Evolutionary conservation across 2,329 filamentous ascomycete species (phyloP).

Genomic region (Aureobasidium mangrovei): DNA sequence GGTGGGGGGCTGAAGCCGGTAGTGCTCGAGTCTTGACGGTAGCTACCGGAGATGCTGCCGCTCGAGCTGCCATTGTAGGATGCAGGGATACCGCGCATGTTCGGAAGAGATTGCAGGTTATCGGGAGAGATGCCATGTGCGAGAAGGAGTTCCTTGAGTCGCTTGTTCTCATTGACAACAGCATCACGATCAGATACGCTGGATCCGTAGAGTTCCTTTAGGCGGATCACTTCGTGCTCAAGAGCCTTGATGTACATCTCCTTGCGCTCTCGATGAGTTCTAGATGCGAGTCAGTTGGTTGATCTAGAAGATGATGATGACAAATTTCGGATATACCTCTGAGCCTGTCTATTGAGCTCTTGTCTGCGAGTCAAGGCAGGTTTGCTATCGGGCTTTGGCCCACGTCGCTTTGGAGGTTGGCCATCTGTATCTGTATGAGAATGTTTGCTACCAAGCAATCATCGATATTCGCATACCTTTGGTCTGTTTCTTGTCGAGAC

Average conservation of each 20-base stretch:
- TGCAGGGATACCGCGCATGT: constrained; percentile 13
- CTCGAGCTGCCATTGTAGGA: constrained; percentile 38
- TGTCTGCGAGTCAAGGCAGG: constrained; percentile 86
- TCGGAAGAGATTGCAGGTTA: constrained; percentile 16
- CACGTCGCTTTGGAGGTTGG: constrained; percentile 76
- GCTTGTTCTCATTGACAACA: constrained; percentile 68
- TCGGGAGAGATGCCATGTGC: constrained; percentile 52
- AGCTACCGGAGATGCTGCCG: constrained; percentile 56
- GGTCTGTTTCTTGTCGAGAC: constrained; percentile 63
- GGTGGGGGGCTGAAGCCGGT: constrained; percentile 40
- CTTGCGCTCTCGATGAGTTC: constrained; percentile 93
- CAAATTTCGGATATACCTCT: constrained; percentile 54
- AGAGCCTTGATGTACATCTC: constrained; percentile 92
- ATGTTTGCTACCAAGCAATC: background rate
- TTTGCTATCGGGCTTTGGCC: constrained; percentile 93
- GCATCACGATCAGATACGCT: constrained; percentile 67
- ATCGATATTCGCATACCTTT: constrained; percentile 46
- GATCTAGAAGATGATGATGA: constrained; percentile 17
- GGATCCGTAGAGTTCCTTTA: constrained; percentile 76
- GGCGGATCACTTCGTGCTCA: constrained; percentile 79
- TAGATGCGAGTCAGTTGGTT: constrained; percentile 30
- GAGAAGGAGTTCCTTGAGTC: constrained; percentile 55
- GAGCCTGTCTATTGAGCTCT: constrained; percentile 89
- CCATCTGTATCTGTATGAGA: constrained; percentile 51
- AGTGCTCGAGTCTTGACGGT: constrained; percentile 40